A percentile compares a stretch with the other conserved stretches of the same genome.
These are phyloP conservation scores for Dothideomycetes sp. DNA, from an alignment of 2,329 filamentous ascomycete genomes.

Conservation along the genomic window DNA sequence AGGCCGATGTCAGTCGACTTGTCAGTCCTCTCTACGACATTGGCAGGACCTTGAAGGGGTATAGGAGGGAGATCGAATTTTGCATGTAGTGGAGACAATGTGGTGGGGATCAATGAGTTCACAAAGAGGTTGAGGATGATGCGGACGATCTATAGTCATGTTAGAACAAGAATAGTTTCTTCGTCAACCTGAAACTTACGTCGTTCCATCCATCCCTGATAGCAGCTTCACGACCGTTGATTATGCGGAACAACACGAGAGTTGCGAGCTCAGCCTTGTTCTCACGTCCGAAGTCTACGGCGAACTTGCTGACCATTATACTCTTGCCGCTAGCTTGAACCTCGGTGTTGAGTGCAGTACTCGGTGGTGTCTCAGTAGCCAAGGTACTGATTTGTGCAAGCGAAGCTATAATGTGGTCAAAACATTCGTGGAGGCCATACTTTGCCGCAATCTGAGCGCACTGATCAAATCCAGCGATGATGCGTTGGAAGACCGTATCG, in stretches of 20 bases:
- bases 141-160: constrained; percentile 56
- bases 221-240: constrained; percentile 72
- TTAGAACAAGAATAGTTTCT: neutral
- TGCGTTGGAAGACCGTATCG: constrained; percentile 85
- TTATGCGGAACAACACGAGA: constrained; percentile 86
- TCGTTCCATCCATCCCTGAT: constrained; percentile 71
- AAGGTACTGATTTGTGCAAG: constrained; percentile 85
- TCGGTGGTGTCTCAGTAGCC: constrained; percentile 64
- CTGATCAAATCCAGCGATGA: constrained; percentile 92
- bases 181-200: constrained; percentile 40
- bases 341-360: constrained; percentile 86
- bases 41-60: constrained; percentile 80
- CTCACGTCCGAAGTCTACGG: constrained; percentile 88
- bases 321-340: constrained; percentile 85
- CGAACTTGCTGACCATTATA: constrained; percentile 97
- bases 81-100: constrained; percentile 57
- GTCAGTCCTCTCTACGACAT: constrained; percentile 80
- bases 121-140: constrained; percentile 95
- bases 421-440: constrained; percentile 71
- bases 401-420: constrained; percentile 88
- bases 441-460: constrained; percentile 86
- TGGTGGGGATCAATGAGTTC: constrained; percentile 82
- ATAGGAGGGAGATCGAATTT: constrained; percentile 68
- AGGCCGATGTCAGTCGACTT: constrained; percentile 73
- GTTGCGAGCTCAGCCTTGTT: constrained; percentile 90